Base-by-base conservation (phyloP, 2,329 filamentous ascomycete species). In the Xylaria digitata region DNA sequence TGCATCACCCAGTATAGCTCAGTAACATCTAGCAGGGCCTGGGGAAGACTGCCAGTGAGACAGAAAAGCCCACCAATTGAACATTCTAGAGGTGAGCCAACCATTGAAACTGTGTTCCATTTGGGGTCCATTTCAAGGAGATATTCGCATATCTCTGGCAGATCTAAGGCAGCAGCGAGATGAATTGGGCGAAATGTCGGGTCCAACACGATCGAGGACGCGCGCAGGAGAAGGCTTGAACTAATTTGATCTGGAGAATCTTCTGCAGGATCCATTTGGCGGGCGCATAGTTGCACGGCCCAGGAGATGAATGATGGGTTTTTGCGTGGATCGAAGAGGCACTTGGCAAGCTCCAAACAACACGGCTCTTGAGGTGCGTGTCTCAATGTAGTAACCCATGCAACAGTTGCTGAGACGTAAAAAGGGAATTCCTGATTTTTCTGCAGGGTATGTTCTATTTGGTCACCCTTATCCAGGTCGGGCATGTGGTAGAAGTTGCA, bases 261-360 rank as follows among this genome's bases (percentile, higher is more conserved):
- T n/a, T n/a, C n/a, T n/a, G n/a, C n/a, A n/a, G n/a, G n/a, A n/a
- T n/a, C n/a, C n/a, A n/a, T n/a, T n/a, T 19, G 5, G 59, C 59
- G n/a, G 8, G 37, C 49, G 11, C 43, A 17, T 1, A 63, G 8
- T 3, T 50, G 15, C 8, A 56, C 15, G 1, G 53, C 48, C 70
- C 70, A 71, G 1, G 50, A 61, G 15, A 49, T 61, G 52, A 71
- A 70, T 13, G 37, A 34, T 6, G 54, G 26, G 5, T 37, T 63
- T 19, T 71, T 71, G 0, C n/a, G 23, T 13, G 42, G 45, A 21
- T 46, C 7, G 30, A 72, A 70, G 5, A 72, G 40, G 4, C 21
- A 52, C 37, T 53, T 63, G 1, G 60, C 64, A 9, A 61, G 56
- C 42, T 67, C 37, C 1, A 49, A 60, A 67, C 2, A 65, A 8